Conservation (phyloP, 352 stramenopile genomes). For the Peronosclerospora sorghi region DNA sequence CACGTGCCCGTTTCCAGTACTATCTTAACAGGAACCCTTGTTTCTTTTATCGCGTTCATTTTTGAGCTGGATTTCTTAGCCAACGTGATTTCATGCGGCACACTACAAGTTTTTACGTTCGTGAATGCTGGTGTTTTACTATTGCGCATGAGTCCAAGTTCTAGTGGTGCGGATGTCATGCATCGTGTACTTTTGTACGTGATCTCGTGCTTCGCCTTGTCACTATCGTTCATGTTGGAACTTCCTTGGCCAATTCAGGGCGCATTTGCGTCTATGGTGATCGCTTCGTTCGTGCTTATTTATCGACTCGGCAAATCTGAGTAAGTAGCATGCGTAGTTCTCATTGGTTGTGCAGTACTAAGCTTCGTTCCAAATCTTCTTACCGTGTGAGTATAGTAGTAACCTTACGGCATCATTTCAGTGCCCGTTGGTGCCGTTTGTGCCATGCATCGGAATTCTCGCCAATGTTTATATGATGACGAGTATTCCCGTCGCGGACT, state of each 20-base stretch:
- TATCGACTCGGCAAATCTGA: slow-evolving; percentile 45
- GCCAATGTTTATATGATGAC: slow-evolving; percentile 63
- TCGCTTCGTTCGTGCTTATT: slow-evolving; percentile 39
- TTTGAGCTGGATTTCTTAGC: slow-evolving; percentile 87
- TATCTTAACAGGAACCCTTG: slow-evolving; percentile 80
- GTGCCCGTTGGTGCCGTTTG: slow-evolving; percentile 46
- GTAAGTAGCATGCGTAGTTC: slow-evolving; percentile 13
- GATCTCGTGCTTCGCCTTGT: slow-evolving; percentile 41
- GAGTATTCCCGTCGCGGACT: slow-evolving; percentile 39
- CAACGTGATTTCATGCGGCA: slow-evolving; percentile 88
- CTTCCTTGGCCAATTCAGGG: slow-evolving; percentile 39
- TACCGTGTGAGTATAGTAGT: slow-evolving; percentile 7
- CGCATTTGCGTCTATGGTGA: slow-evolving; percentile 19
- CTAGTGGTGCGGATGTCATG: slow-evolving; percentile 29
- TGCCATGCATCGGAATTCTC: slow-evolving; percentile 47
- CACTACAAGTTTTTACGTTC: slow-evolving; percentile 88
- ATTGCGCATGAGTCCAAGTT: slow-evolving; percentile 47
- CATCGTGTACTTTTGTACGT: slow-evolving; percentile 53
- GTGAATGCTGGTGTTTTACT: slow-evolving; percentile 87
- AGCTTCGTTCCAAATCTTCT: neutral
- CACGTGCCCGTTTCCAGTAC: slow-evolving; percentile 71
- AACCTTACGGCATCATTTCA: slow-evolving; percentile 32
- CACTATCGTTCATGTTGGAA: slow-evolving; percentile 59
- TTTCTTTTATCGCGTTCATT: slow-evolving; percentile 72
- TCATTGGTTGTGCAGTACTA: neutral